These are phyloP conservation scores for Aspergillus sp. DNA, from an alignment of 2,329 filamentous ascomycete genomes.

Conservation along the genomic window DNA sequence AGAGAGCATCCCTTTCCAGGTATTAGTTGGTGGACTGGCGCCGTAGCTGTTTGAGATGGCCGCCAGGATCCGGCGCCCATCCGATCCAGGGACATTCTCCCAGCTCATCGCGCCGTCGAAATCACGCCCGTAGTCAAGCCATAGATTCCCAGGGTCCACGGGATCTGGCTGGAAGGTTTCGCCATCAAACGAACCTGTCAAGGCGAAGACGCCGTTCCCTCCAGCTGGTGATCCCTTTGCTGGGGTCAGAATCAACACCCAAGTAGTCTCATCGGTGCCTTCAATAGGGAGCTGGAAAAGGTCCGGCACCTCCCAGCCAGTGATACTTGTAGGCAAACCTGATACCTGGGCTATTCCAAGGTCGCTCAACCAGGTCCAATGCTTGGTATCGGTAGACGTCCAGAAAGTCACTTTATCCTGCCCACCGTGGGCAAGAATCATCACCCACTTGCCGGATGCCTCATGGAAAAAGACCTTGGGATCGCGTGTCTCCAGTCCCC, in stretches of 20 bases:
- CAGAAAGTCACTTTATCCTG: constrained; percentile 11
- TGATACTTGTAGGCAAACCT: background rate
- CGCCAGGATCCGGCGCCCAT: constrained; percentile 8
- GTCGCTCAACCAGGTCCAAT: constrained; percentile 1
- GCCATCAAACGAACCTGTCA: constrained; percentile 7
- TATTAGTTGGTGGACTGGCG: constrained; percentile 5
- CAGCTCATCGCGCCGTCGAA: constrained; percentile 12
- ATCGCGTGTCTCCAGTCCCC: constrained; percentile 4
- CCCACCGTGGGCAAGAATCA: constrained; percentile 9
- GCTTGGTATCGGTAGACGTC: background rate
- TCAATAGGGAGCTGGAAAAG: constrained; percentile 8
- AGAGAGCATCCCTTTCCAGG: constrained; percentile 15
- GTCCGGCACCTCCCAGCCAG: constrained; percentile 5
- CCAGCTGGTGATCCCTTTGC: constrained; percentile 10
- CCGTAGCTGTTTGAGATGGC: constrained; percentile 11
- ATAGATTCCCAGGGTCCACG: background rate
- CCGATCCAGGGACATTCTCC: constrained; percentile 8
- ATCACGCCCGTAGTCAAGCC: constrained; percentile 12
- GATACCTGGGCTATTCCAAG: background rate
- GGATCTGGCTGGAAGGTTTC: background rate
- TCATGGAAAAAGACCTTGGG: constrained; percentile 12
- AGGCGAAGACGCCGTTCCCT: constrained; percentile 4
- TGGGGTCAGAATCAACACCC: constrained; percentile 5
- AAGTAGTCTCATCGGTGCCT: constrained; percentile 2
- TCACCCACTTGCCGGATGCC: background rate